A percentile compares a stretch with the other conserved stretches of the same genome.
These are phyloP conservation scores for Diphasiastrum complanatum DNA, from an alignment of 83 land plant species.

Conservation along the genomic window DNA sequence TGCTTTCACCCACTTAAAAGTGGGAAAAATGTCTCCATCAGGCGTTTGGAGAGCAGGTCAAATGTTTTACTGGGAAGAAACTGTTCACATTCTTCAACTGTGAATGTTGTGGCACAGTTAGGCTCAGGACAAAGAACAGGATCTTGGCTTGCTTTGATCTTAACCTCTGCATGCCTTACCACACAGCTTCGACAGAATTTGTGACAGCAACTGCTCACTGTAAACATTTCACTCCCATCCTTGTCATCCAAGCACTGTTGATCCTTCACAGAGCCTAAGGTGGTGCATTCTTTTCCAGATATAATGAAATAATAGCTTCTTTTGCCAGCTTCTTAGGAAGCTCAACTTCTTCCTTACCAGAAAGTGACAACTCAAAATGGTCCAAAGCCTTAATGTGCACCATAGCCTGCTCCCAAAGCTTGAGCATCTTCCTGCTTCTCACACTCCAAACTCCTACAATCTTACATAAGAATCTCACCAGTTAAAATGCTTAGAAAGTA, in stretches of 20 bases:
- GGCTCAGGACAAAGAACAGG: conserved; percentile 72
- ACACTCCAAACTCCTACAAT: conserved; percentile 17
- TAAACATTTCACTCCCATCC: conserved; percentile 35
- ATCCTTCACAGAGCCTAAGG: conserved; percentile 12
- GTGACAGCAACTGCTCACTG: conserved; percentile 48
- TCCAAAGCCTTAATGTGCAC: conserved; percentile 45
- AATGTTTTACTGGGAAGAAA: conserved; percentile 51
- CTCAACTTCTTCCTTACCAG: conserved; percentile 31
- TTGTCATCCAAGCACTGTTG: conserved; percentile 45
- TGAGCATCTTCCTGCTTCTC: not conserved
- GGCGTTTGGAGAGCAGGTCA: conserved; percentile 41
- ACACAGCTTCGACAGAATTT: conserved; percentile 64
- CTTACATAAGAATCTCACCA: not conserved
- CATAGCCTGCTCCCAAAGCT: conserved; percentile 1
- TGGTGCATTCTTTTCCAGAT: conserved; percentile 18
- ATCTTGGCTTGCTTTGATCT: conserved; percentile 47
- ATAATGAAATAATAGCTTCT: conserved; percentile 41
- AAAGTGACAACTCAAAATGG: conserved; percentile 35
- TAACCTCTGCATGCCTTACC: conserved; percentile 52
- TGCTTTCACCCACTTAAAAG: no score
- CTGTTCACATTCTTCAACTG: conserved; percentile 38
- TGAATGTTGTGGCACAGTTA: conserved; percentile 50
- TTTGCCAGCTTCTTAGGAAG: conserved; percentile 39
- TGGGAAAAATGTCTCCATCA: conserved; percentile 71
- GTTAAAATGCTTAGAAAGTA: not conserved